Evolutionary conservation across 306 rosid genomes (phyloP), one percentile per base, ranked within the genome.

Genomic region (Sicyos baderoa): DNA sequence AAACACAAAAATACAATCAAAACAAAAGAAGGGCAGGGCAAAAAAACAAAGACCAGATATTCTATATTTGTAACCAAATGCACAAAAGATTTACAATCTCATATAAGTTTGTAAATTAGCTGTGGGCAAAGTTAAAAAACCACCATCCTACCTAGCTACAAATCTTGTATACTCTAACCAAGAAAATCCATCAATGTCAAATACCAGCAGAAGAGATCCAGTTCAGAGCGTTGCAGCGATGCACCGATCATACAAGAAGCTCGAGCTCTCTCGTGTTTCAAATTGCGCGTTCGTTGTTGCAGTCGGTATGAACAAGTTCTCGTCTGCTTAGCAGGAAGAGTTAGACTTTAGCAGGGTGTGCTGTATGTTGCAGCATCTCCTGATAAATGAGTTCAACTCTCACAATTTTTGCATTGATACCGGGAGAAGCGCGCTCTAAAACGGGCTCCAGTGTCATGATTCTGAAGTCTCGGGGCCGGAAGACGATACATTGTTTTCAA

Each of bases 391-490:
- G 68, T 16, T 61, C 68, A 35, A 61, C 68, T 62, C 6, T 17
- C 29, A 54, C 50, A 37, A 40, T 62, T 40, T 62, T 17, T 13
- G 11, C 3, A 12, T 21, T 54, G 29, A 21, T 21, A 14, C 73
- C 2, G 9, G 68, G 54, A 19, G 32, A 64, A 19, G 13, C 2
- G 4, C 54, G 0, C 35, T 52, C 29, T 18, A n/a, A 53, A 52
- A 51, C 35, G 19, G 21, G 68, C 59, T 73, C 70, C 67, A 42
- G 50, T 19, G 68, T 58, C 75, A 70, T 21, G 86, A 77, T 84
- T 87, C 89, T 2, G 75, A 73, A 50, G 65, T 93, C 77, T 93
- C 82, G 1, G 70, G 71, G 54, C 72, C 77, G 1, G 79, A 35
- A 19, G 79, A 57, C 57, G 74, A 37, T 7, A 47, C 79, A 48